phyloP scores from a whole-genome alignment of 441 rosid genomes.

The Cnidoscolus chayamansa region DNA sequence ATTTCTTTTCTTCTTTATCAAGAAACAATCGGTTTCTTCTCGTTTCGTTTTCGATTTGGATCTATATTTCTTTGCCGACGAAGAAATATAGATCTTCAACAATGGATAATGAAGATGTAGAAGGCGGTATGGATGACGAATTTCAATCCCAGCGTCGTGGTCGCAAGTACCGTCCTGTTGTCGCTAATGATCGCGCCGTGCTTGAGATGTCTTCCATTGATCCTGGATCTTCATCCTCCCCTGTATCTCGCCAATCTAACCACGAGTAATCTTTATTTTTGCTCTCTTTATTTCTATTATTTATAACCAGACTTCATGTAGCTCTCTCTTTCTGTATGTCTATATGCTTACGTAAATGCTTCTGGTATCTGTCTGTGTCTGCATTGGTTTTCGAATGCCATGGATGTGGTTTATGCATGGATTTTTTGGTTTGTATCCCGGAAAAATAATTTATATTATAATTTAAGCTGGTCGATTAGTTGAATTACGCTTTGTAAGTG shows the following conservation, averaged over 20 bases:
- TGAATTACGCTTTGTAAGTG: background rate
- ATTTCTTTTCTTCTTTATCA: background rate
- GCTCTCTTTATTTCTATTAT: background rate
- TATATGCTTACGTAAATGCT: too few species aligned
- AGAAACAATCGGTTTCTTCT: too few species aligned
- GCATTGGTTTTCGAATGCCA: background rate
- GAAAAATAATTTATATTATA: background rate
- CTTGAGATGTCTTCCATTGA: slow-evolving; percentile 87
- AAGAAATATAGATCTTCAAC: slow-evolving; percentile 8
- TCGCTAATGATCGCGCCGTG: slow-evolving; percentile 87
- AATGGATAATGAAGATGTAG: slow-evolving; percentile 73
- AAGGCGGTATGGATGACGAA: slow-evolving; percentile 62
- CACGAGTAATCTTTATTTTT: background rate
- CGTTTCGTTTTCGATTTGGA: background rate
- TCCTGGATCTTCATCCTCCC: slow-evolving; percentile 58
- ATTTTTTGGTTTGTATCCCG: too few species aligned
- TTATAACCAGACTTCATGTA: background rate
- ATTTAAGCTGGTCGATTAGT: background rate
- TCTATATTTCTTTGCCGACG: background rate
- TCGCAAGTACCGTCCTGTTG: slow-evolving; percentile 82
- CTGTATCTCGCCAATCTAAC: slow-evolving; percentile 11
- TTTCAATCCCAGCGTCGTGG: slow-evolving; percentile 38
- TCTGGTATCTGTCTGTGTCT: background rate
- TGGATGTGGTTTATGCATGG: too few species aligned
- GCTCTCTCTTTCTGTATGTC: background rate